Percentiles rank a stretch among this genome's conserved stretches.
Conservation (phyloP, 345 rosid genomes). For the Tarenaya hassleriana region DNA sequence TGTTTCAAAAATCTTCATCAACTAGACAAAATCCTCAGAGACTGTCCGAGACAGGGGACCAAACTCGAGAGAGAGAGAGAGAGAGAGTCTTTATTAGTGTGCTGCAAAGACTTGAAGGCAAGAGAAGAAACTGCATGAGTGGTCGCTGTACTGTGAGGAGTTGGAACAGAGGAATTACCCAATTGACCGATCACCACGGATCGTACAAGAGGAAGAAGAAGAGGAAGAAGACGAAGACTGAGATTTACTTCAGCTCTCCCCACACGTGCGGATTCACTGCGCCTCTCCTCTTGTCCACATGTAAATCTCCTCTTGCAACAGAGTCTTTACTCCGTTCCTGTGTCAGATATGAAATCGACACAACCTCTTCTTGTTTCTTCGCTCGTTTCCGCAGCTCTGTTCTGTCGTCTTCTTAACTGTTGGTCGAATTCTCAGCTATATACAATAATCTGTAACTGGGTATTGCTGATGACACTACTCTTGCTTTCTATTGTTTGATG, state of each 20-base stretch:
- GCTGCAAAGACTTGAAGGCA: conserved; percentile 24
- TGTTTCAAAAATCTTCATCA: no score
- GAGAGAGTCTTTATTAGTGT: conserved; percentile 26
- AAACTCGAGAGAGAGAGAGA: conserved; percentile 17
- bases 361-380: no score
- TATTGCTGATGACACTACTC: no score
- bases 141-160: conserved; percentile 25
- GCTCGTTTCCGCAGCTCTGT: no score
- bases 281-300: conserved; percentile 24
- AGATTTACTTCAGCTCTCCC: conserved; percentile 24
- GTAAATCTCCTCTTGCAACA: conserved; percentile 22
- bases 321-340: neutral
- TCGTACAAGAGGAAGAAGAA: conserved; percentile 15
- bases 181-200: neutral
- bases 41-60: conserved; percentile 29
- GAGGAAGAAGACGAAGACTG: conserved; percentile 1
- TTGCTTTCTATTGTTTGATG: no score
- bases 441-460: no score
- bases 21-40: conserved; percentile 27
- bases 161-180: conserved; percentile 9
- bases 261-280: conserved; percentile 28
- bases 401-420: no score
- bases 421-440: no score
- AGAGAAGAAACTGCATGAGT: conserved; percentile 19
- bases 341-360: no score